Evolutionary conservation across 352 stramenopile species (phyloP).

Genomic region (Globisporangium echinulatum): DNA sequence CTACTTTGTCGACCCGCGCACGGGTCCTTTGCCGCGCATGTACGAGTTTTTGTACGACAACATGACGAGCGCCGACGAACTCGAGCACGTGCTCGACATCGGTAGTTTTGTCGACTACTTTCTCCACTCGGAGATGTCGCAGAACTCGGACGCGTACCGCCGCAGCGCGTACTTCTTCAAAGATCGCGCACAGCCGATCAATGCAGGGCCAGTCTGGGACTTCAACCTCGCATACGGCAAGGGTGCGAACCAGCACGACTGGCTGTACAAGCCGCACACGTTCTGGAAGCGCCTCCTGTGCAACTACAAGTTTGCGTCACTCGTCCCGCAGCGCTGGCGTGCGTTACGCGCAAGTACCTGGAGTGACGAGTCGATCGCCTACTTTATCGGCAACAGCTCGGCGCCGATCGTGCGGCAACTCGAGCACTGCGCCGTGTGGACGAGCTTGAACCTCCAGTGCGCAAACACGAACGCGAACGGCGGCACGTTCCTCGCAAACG

Average conservation of each 20-base stretch:
- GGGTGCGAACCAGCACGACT: constrained; percentile 29
- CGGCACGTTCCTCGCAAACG: constrained; percentile 31
- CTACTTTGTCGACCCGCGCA: constrained; percentile 47
- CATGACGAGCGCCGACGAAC: constrained; percentile 42
- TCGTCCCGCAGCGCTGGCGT: constrained; percentile 50
- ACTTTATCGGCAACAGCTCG: constrained; percentile 31
- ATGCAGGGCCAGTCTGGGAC: constrained; percentile 64
- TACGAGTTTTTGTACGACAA: constrained; percentile 59
- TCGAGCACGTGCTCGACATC: constrained; percentile 52
- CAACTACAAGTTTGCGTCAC: constrained; percentile 65
- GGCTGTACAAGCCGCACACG: constrained; percentile 47
- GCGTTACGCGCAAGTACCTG: constrained; percentile 34
- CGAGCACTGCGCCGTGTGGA: constrained; percentile 36
- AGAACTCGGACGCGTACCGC: constrained; percentile 56
- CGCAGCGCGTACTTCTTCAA: constrained; percentile 71
- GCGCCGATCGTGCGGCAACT: constrained; percentile 43
- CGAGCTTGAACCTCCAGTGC: constrained; percentile 44
- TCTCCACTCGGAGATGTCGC: constrained; percentile 55
- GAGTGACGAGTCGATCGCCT: constrained; percentile 43
- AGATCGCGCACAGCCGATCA: constrained; percentile 52
- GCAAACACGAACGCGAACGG: constrained; percentile 31
- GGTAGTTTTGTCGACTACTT: constrained; percentile 72
- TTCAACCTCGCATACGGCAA: constrained; percentile 61
- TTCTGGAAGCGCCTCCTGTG: constrained; percentile 63
- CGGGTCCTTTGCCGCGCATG: constrained; percentile 43